Base-by-base conservation (phyloP, 345 rosid species). In the Populus nigra region DNA sequence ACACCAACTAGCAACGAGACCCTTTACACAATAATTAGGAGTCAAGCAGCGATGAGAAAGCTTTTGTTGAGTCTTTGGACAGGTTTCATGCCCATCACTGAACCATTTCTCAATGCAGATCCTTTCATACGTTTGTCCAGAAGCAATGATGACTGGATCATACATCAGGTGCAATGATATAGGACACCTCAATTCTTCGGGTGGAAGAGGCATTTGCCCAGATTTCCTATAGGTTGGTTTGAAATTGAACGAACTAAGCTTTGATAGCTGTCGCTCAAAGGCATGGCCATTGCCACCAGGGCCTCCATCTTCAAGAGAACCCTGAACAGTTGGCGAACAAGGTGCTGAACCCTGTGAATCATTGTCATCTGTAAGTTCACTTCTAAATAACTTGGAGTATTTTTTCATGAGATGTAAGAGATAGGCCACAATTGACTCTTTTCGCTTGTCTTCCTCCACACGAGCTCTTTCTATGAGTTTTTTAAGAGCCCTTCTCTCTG, bases 11-110 rank as follows among this genome's bases (percentile, higher is more conserved):
- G 88, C 86, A 76, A 94, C 85, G 38, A 96, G 99, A 75, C 98
- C 98, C 82, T 92, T 96, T 70, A 96, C 99, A 81, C 98, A 94
- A 88, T 94, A 92, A 88, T 96, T 96, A n/a, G 98, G 98, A 71
- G 98, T 96, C 87, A 96, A 83, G 68, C 83, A 83, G 75, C 89
- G 91, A 86, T 92, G 98, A 35, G 91, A 84, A 67, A 94, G 92
- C 86, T 87, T 91, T 84, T 96, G 98, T 80, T 94, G 98, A 83
- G 97, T 88, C 83, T 96, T 96, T 10, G 98, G 99, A 55, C 99
- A 96, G 65, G 97, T 88, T 62, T 86, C 87, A 73, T 96, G 99
- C 76, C 97, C 97, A 78, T 94, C 98, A 83, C 82, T 79, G 72
- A 96, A 89, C 99, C 99, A 96, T 85, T 94, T 96, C 86, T 96